Evolutionary conservation across 495 filamentous ascomycete species (phyloP).

Genomic region (Daldinia caldariorum): DNA sequence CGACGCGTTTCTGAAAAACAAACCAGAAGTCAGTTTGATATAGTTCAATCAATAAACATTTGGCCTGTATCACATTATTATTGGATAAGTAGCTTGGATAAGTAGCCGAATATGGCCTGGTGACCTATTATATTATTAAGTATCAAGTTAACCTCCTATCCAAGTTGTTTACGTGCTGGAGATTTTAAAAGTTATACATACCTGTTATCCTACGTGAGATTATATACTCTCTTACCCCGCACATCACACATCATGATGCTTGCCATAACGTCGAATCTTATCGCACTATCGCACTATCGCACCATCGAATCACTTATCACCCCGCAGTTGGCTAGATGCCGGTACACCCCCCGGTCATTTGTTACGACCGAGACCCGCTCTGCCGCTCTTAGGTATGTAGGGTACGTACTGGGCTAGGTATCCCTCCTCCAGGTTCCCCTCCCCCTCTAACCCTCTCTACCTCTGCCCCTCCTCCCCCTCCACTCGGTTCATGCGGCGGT

Average conservation of each 20-base stretch:
- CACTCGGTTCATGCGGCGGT: neutral
- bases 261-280: constrained; percentile 27
- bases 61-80: neutral
- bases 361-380: neutral
- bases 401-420: neutral
- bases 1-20: constrained; percentile 35
- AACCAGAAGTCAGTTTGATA: constrained; percentile 9
- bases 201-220: neutral
- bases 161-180: constrained; percentile 1
- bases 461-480: neutral
- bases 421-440: neutral
- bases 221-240: constrained; percentile 30
- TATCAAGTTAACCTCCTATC: neutral
- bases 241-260: constrained; percentile 25
- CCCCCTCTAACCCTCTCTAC: neutral
- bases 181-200: neutral
- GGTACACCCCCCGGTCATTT: constrained; percentile 16
- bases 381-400: neutral
- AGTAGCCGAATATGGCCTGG: constrained; percentile 17
- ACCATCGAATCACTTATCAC: constrained; percentile 27
- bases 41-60: constrained; percentile 29
- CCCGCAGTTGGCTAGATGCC: constrained; percentile 28
- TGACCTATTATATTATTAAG: constrained; percentile 25
- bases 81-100: constrained; percentile 35
- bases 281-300: constrained; percentile 12